Evolutionary conservation across 2,329 filamentous ascomycete species (phyloP), one percentile per base, ranked within the genome.

Genomic region (Diaporthe citriasiana): DNA sequence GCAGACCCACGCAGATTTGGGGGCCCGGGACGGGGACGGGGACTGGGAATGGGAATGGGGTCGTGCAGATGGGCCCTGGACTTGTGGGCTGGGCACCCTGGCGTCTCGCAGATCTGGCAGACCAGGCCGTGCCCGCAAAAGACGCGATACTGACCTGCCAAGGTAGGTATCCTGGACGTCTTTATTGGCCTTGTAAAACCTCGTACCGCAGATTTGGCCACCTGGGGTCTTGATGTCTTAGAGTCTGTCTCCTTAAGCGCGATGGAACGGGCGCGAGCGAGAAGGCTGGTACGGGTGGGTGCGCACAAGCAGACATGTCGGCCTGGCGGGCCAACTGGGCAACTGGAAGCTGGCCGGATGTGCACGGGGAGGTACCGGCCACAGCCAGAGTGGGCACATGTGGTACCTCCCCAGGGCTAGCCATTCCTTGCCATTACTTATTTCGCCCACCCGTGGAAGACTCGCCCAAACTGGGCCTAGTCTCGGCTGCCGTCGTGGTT

Each of bases 61-160:
- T 45, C 15, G 13, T 45, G 25, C 30, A 45, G 25, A 60, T 60
- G 38, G 57, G 59, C 40, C 27, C 59, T 47, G 40, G 25, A 63
- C n/a, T 19, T n/a, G 59, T 65, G 63, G 63, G 63, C 63, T 50
- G 45, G 45, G 42, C 45, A 66, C 42, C 63, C 63, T 66, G 45
- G 63, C 63, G 51, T 66, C 45, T 66, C 45, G 60, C 60, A 66
- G 60, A 66, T 66, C 60, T 66, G 60, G 60, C 45, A 66, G 60
- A 35, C 45, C 63, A 51, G 45, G 45, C 60, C 60, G 30, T 51
- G 60, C 22, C 30, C 27, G 10, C 27, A 35, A 50, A 45, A 35
- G 27, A 51, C 30, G 60, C 25, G 38, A 15, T 66, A 33, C 33
- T 9, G 4, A 35, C 60, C 45, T 51, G 42, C 59, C 40, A 8